Evolutionary conservation across 2,329 filamentous ascomycete species (phyloP), one percentile per base, ranked within the genome.

Genomic region (Calonectria honghensis): DNA sequence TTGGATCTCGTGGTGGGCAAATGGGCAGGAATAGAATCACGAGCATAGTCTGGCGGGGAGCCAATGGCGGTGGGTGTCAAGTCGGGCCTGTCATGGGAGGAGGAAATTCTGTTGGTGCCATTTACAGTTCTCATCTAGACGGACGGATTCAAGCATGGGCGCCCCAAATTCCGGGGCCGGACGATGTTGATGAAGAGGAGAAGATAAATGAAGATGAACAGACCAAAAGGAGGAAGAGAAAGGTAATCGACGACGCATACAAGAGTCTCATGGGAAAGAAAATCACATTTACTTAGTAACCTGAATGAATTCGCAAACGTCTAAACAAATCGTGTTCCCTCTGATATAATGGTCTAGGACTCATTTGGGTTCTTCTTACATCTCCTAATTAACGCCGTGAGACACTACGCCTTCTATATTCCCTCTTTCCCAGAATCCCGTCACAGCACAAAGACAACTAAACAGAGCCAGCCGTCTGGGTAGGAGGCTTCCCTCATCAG

Each of bases 381-480:
- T 18, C 31, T 61, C 61, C 66, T 31, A 41, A 24, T 39, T 35
- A 79, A 78, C 78, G 73, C 76, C 79, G 68, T 66, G 54, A 27
- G 45, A 72, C 59, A 54, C 68, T 54, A 67, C 71, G 72, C 70
- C 65, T 24, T 75, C 68, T 73, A 74, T 72, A 48, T 24, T 31
- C 32, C 32, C 32, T 6, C 68, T 11, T 64, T 32, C 31, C n/a
- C 64, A 69, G 51, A 37, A 39, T 27, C 20, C 27, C 29, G 59
- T 84, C 76, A 87, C 82, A 95, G 88, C 87, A 97, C 93, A 27
- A 93, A 90, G 6, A 98, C 91, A 68, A 95, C 94, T 52, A 98
- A 85, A 84, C 95, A 95, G 32, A 98, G 85, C 94, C 96, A 99
- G 0, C 97, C 97, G 85, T 99, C 97, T 0, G 95, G 93, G 87